phyloP scores from a whole-genome alignment of 2,329 filamentous ascomycete species.

The Lithohypha guttulata region DNA sequence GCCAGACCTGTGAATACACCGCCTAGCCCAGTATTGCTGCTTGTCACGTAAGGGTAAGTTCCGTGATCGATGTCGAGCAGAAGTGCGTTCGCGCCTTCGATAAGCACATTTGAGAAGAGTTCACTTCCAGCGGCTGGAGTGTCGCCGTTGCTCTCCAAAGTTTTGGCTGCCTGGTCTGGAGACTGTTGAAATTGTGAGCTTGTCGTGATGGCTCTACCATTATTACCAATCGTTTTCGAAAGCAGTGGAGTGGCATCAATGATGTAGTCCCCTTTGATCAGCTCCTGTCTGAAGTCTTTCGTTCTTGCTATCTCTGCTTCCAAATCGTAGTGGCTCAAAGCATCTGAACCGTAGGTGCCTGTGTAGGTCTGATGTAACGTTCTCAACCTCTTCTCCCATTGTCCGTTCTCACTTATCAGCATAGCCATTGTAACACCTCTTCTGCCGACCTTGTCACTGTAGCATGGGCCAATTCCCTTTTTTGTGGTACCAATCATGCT shows the following conservation, averaged over 20 bases:
- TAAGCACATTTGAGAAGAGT: slow-evolving; percentile 47
- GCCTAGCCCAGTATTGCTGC: slow-evolving; percentile 38
- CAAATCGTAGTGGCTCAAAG: slow-evolving; percentile 44
- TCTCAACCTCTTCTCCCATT: slow-evolving; percentile 23
- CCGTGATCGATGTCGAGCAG: slow-evolving; percentile 50
- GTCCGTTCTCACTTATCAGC: slow-evolving; percentile 25
- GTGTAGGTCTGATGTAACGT: slow-evolving; percentile 35
- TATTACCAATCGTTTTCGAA: slow-evolving; percentile 15
- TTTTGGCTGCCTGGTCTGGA: slow-evolving; percentile 23
- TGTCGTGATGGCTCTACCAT: slow-evolving; percentile 22
- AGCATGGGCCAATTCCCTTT: slow-evolving; percentile 47
- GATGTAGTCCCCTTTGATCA: slow-evolving; percentile 35
- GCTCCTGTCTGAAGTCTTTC: slow-evolving; percentile 32
- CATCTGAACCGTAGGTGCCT: slow-evolving; percentile 45
- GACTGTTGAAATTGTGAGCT: slow-evolving; percentile 29
- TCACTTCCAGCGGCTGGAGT: slow-evolving; percentile 31
- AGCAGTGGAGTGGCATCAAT: slow-evolving; percentile 34
- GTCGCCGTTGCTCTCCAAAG: slow-evolving; percentile 17
- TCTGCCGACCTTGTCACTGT: slow-evolving; percentile 52
- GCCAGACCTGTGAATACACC: slow-evolving; percentile 48
- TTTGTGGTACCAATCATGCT: slow-evolving; percentile 39
- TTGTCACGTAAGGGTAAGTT: slow-evolving; percentile 41
- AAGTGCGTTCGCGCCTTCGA: slow-evolving; percentile 54
- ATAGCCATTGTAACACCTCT: slow-evolving; percentile 48
- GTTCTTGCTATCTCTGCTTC: slow-evolving; percentile 48